Percentiles rank a stretch among this genome's conserved stretches.
Evolutionary conservation across 345 rosid species (phyloP).

Genomic region (Populus pruinosa): DNA sequence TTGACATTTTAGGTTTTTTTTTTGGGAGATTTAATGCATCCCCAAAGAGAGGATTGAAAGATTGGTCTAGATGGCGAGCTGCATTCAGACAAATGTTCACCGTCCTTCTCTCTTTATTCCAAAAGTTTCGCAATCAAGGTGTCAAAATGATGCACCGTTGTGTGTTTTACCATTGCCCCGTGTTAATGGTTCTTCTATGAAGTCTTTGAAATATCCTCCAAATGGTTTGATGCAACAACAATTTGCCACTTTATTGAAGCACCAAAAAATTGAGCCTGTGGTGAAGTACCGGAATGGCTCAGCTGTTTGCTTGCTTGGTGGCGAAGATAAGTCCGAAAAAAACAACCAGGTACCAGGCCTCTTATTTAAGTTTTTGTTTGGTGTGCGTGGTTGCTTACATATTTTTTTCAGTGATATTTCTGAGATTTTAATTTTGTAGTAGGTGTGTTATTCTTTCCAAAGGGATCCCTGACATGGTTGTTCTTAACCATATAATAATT

Average conservation of each 20-base stretch:
- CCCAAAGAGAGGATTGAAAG: no score
- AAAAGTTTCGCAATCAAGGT: neutral
- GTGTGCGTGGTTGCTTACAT: neutral
- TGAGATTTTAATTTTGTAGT: neutral
- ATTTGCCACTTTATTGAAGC: constrained; percentile 25
- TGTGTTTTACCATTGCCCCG: constrained; percentile 4
- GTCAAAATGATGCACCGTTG: neutral
- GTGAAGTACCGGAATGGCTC: constrained; percentile 22
- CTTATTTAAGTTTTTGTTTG: neutral
- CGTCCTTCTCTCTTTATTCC: neutral
- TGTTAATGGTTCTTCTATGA: constrained; percentile 1
- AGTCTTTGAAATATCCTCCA: constrained; percentile 11
- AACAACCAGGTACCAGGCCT: constrained; percentile 38
- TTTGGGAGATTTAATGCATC: neutral
- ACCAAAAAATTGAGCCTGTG: constrained; percentile 8
- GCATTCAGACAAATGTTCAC: constrained; percentile 7
- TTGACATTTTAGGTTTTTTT: constrained; percentile 5
- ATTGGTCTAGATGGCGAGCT: constrained; percentile 8
- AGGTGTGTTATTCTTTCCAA: neutral
- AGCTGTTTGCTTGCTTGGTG: constrained; percentile 59
- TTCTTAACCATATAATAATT: no score
- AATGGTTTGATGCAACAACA: constrained; percentile 16
- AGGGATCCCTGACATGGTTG: no score
- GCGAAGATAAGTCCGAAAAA: constrained; percentile 50
- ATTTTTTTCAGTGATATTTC: neutral